A percentile compares a stretch with the other conserved stretches of the same genome.
Conservation (phyloP, 345 rosid genomes). For the Orychophragmus violaceus region DNA sequence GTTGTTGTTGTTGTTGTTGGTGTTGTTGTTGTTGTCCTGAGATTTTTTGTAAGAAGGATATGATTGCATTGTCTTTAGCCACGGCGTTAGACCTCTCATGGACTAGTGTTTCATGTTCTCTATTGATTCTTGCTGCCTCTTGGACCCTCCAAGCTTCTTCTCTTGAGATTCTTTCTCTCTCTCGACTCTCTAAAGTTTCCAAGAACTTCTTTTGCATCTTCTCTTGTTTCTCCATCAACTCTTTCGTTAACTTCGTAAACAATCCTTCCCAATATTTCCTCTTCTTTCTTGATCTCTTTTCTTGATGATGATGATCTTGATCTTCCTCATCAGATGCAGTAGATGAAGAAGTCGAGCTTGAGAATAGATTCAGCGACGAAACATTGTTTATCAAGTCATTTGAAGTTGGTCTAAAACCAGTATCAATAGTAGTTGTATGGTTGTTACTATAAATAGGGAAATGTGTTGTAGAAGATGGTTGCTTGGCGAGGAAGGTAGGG, state of each 20-base stretch:
- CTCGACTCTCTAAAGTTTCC: conserved; percentile 58
- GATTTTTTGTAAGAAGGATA: conserved; percentile 69
- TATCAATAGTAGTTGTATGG: background rate
- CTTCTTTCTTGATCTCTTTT: conserved; percentile 39
- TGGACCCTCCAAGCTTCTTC: conserved; percentile 76
- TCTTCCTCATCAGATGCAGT: conserved; percentile 55
- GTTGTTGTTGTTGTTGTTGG: conserved; percentile 8
- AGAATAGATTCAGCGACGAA: conserved; percentile 42
- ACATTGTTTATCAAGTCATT: conserved; percentile 19
- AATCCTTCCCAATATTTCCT: conserved; percentile 70
- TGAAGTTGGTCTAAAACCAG: background rate
- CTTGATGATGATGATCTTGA: conserved; percentile 25
- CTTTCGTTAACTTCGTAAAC: conserved; percentile 52
- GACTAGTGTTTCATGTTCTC: conserved; percentile 53
- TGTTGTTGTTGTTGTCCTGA: conserved; percentile 35
- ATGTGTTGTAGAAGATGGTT: conserved; percentile 14
- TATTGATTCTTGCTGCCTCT: conserved; percentile 50
- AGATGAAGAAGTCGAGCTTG: conserved; percentile 61
- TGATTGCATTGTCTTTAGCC: conserved; percentile 70
- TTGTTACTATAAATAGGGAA: conserved; percentile 9
- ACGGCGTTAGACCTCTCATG: conserved; percentile 70
- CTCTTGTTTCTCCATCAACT: conserved; percentile 71
- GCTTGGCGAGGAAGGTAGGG: conserved; percentile 28
- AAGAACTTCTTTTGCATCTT: conserved; percentile 58
- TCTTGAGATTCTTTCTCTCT: conserved; percentile 52